Evolutionary conservation across 1,284 basidiomycete genomes (phyloP).

Genomic region (Earliella scabrosa): DNA sequence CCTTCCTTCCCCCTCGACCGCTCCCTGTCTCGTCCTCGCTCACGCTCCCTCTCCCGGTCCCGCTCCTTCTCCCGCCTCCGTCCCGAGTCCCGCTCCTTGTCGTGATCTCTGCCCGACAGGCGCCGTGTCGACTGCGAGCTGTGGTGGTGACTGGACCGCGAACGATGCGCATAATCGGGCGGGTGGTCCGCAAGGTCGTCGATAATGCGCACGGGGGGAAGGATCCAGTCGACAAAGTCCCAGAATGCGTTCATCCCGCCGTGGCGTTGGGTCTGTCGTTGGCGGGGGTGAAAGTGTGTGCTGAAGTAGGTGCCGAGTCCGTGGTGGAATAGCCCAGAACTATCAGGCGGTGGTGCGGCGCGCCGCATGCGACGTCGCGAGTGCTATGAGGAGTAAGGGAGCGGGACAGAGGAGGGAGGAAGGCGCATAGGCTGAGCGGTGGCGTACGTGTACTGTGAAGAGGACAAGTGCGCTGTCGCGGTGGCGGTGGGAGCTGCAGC

Average conservation of each 20-base stretch:
- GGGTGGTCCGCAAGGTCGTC: conserved; percentile 35
- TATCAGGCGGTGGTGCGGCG: conserved; percentile 18
- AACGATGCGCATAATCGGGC: conserved; percentile 22
- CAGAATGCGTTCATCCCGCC: conserved; percentile 34
- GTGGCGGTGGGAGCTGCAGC: conserved; percentile 1
- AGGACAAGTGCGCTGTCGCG: conserved; percentile 6
- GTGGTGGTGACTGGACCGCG: conserved; percentile 20
- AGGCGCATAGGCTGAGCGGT: conserved; percentile 9
- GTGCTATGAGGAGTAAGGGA: conserved; percentile 15
- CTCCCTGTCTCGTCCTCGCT: conserved; percentile 22
- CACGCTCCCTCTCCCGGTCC: conserved; percentile 23
- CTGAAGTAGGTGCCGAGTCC: conserved; percentile 2
- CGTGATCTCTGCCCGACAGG: conserved; percentile 25
- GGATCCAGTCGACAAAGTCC: conserved; percentile 37
- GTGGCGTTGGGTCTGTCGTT: background rate
- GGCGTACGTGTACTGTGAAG: background rate
- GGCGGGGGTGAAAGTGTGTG: background rate
- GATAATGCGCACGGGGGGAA: conserved; percentile 35
- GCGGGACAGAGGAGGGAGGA: background rate
- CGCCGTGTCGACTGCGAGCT: conserved; percentile 14
- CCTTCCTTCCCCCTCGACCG: conserved; percentile 16
- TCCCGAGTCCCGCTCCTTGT: conserved; percentile 23
- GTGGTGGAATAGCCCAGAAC: conserved; percentile 5
- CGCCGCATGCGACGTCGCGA: conserved; percentile 12
- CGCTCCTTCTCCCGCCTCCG: too few relatives aligned